A percentile compares a stretch with the other conserved stretches of the same genome.
phyloP scores from a whole-genome alignment of 2,329 filamentous ascomycete genomes.

The Colletotrichum shisoi region DNA sequence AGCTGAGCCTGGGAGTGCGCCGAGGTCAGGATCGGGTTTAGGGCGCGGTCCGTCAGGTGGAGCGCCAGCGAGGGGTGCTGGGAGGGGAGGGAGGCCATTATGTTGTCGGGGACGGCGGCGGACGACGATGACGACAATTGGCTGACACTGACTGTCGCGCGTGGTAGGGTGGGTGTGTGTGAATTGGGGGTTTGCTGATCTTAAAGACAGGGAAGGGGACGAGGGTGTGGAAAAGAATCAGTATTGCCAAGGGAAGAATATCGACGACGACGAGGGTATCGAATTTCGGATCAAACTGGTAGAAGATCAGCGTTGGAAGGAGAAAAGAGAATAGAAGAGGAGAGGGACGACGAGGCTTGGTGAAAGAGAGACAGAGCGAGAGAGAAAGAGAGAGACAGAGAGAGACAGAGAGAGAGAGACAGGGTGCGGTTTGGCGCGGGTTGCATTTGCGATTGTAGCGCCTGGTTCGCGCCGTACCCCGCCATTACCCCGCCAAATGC shows the following conservation, averaged over 20 bases:
- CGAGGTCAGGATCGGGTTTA: constrained; percentile 66
- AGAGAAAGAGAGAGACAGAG: constrained; percentile 9
- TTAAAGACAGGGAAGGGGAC: background rate
- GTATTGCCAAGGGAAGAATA: background rate
- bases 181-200: background rate
- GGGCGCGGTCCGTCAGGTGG: constrained; percentile 65
- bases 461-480: constrained; percentile 37
- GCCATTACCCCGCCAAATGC: constrained; percentile 40
- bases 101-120: constrained; percentile 31
- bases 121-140: background rate
- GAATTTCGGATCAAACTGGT: background rate
- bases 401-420: constrained; percentile 12
- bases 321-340: constrained; percentile 3
- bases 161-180: background rate
- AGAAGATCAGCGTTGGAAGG: background rate
- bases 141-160: background rate
- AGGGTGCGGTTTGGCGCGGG: constrained; percentile 25
- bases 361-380: background rate
- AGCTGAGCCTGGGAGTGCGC: constrained; percentile 55
- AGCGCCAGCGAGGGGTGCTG: constrained; percentile 62
- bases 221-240: background rate
- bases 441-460: constrained; percentile 19
- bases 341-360: constrained; percentile 9
- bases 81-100: constrained; percentile 56
- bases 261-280: background rate